phyloP scores from a whole-genome alignment of 441 rosid species.

The Gossypium gossypioides region DNA sequence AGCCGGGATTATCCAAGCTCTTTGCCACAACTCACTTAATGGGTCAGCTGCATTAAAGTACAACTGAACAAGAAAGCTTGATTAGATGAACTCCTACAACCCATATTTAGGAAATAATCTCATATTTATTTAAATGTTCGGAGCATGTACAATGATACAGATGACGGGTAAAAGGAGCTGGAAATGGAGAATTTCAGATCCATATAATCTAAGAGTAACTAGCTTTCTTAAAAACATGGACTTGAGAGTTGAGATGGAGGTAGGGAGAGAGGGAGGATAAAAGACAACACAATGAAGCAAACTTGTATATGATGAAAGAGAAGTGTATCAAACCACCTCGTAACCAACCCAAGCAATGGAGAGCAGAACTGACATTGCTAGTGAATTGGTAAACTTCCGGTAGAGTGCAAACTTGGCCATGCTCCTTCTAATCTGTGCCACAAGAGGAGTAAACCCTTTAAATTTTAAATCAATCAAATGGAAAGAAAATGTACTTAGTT shows the following conservation, averaged over 20 bases:
- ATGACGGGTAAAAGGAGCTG: not conserved
- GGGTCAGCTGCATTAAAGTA: slow-evolving; percentile 47
- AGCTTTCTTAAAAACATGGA: not conserved
- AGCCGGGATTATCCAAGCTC: slow-evolving; percentile 48
- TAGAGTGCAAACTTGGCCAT: slow-evolving; percentile 36
- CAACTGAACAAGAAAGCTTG: slow-evolving; percentile 26
- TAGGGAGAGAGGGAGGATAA: not conserved
- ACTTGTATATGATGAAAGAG: not conserved
- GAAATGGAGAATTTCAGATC: not conserved
- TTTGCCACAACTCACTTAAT: slow-evolving; percentile 43
- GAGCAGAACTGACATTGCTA: slow-evolving; percentile 38
- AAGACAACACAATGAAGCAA: not conserved
- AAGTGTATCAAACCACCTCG: slow-evolving; percentile 28
- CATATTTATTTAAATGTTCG: not conserved
- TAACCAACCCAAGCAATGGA: slow-evolving; percentile 47
- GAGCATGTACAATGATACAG: not conserved
- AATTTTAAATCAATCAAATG: not conserved
- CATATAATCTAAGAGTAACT: not conserved
- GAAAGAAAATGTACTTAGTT: not conserved
- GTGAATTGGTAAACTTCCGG: slow-evolving; percentile 35
- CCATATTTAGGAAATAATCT: not conserved
- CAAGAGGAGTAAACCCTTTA: not conserved
- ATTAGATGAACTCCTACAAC: not conserved
- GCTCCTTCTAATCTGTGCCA: slow-evolving; percentile 27
- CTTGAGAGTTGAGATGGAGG: not conserved